These are phyloP conservation scores for Trichosporon inkin DNA, from an alignment of 1,284 basidiomycete species.

Conservation along the genomic window DNA sequence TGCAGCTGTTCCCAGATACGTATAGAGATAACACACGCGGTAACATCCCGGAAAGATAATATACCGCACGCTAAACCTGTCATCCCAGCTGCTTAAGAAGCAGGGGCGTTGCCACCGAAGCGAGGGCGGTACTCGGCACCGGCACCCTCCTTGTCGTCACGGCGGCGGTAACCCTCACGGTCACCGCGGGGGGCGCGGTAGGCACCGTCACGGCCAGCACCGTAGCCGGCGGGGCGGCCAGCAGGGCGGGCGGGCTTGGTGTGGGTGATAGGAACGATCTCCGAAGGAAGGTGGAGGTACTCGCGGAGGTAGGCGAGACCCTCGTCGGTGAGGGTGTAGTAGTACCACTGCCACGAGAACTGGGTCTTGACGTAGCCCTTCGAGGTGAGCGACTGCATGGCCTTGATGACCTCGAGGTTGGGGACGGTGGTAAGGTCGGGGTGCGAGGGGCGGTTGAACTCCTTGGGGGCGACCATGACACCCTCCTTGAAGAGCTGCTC, in stretches of 20 bases:
- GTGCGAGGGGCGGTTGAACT: constrained; percentile 95
- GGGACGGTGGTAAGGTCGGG: constrained; percentile 88
- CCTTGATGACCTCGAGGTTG: constrained; percentile 99
- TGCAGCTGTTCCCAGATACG: background rate
- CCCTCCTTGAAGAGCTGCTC: constrained; percentile 99
- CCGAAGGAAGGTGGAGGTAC: constrained; percentile 84
- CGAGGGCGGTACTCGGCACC: constrained; percentile 72
- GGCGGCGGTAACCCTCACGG: constrained; percentile 70
- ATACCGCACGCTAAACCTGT: constrained; percentile 7
- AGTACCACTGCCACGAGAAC: constrained; percentile 94
- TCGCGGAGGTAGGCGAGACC: constrained; percentile 93
- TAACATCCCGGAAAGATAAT: background rate
- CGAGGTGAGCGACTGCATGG: constrained; percentile 94
- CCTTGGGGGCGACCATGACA: constrained; percentile 98
- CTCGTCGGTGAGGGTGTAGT: constrained; percentile 90
- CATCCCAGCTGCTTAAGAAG: constrained; percentile 9
- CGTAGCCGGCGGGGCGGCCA: constrained; percentile 61
- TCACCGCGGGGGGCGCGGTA: constrained; percentile 77
- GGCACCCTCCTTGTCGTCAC: constrained; percentile 59
- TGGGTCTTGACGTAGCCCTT: constrained; percentile 96
- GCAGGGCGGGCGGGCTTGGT: constrained; percentile 79
- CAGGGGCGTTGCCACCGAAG: constrained; percentile 6
- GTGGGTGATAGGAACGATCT: constrained; percentile 93
- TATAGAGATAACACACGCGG: background rate
- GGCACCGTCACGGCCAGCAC: constrained; percentile 55